Evolutionary conservation across 2,329 filamentous ascomycete species (phyloP).

Genomic region (Microcyclospora tardicrescens): DNA sequence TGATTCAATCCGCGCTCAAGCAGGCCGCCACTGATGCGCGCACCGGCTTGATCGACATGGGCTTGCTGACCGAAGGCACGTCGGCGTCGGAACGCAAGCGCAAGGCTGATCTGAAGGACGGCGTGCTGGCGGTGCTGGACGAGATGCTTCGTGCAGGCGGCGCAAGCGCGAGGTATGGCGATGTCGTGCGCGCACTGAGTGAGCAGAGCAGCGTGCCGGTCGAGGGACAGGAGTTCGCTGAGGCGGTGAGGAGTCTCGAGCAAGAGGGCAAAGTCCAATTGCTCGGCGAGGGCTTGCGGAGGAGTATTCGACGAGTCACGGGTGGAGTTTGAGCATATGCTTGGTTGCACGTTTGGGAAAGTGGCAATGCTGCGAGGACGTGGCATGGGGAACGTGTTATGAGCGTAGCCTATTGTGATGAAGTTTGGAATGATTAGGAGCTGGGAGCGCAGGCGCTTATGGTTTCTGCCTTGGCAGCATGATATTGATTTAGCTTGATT

Average conservation of each 20-base stretch:
- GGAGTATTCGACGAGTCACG: constrained; percentile 64
- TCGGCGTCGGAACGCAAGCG: constrained; percentile 73
- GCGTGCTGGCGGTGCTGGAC: constrained; percentile 61
- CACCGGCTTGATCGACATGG: constrained; percentile 92
- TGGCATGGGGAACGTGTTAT: too few species aligned
- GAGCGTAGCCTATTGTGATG: too few species aligned
- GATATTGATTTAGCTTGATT: too few species aligned
- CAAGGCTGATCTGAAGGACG: constrained; percentile 72
- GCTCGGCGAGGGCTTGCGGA: constrained; percentile 70
- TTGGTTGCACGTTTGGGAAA: not conserved
- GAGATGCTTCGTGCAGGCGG: constrained; percentile 56
- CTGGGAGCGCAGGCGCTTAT: too few species aligned
- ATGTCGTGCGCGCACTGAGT: constrained; percentile 58
- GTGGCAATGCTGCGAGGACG: too few species aligned
- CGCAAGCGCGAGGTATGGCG: constrained; percentile 60
- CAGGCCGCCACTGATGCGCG: constrained; percentile 90
- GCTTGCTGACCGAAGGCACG: constrained; percentile 84
- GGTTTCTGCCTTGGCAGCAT: too few species aligned
- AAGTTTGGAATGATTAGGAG: too few species aligned
- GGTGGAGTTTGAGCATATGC: constrained; percentile 27
- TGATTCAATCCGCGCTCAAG: constrained; percentile 90
- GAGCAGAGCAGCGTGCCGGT: constrained; percentile 58
- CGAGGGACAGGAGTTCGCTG: constrained; percentile 68
- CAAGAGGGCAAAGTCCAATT: constrained; percentile 73
- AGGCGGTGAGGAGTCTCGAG: constrained; percentile 68